Evolutionary conservation across 2,329 filamentous ascomycete species (phyloP), one percentile per base, ranked within the genome.

Genomic region (Fusarium tuaranense): DNA sequence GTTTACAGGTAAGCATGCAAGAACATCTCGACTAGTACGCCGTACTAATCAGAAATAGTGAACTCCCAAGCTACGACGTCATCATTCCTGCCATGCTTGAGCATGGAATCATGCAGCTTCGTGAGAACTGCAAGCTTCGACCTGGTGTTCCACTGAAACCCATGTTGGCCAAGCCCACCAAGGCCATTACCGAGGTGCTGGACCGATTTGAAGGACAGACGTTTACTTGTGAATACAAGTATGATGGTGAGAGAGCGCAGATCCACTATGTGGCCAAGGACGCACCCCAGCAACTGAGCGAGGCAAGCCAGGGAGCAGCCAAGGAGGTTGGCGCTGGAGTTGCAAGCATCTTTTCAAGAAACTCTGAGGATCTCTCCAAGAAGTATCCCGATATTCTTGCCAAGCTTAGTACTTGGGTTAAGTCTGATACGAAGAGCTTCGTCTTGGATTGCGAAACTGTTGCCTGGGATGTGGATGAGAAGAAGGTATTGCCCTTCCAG

Each of bases 171-270:
- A 98, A 98, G 80, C 97, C 97, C 4, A 99, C 97, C 12, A 99
- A 99, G 83, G 95, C 97, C 7, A 98, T 99, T 78, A 98, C 95
- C 1, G 97, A 99, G 84, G 97, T 99, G 0, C 88, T 99, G 13
- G 96, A 99, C 83, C 94, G 97, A 7, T 99, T 99, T 76, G 97
- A 98, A 81, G 92, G 94, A 73, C 97, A 98, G 81, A 93, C 93
- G 30, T 99, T 99, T 80, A 98, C 97, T 1, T 99, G 97, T 84
- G 97, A 99, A 82, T 99, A 97, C 88, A 99, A 99, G 83, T 99
- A 99, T 80, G 97, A 99, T 79, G 97, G 97, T 59, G 97, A 99
- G 83, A 90, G 97, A 81, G 97, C 97, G n/a, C 97, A 99, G 81
- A 98, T 99, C 61, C 97, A 99, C 82, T 99, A 97, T 77, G 95